A percentile compares a stretch with the other conserved stretches of the same genome.
These are phyloP conservation scores for Neodidymelliopsis sp. DNA, from an alignment of 2,329 filamentous ascomycete species.

Conservation along the genomic window DNA sequence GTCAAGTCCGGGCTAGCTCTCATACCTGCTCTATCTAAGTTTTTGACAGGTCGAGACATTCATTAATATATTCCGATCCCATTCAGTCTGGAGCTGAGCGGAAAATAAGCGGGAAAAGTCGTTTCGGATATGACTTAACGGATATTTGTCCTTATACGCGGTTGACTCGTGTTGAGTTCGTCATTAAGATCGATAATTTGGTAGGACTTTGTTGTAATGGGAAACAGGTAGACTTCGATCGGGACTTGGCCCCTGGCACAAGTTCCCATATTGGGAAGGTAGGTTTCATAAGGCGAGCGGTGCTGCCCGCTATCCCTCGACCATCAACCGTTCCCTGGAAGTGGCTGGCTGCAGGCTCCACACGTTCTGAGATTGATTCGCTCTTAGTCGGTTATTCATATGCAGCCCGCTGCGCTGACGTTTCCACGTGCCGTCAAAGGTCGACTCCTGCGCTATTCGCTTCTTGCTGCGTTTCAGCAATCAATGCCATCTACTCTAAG, in stretches of 20 bases:
- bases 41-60: too few relatives aligned
- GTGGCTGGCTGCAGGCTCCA: constrained; percentile 14
- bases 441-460: constrained; percentile 1
- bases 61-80: too few relatives aligned
- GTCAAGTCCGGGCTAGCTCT: too few relatives aligned
- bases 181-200: neutral
- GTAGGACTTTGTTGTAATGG: neutral
- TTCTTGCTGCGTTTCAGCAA: constrained; percentile 9
- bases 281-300: constrained; percentile 16
- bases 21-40: too few relatives aligned
- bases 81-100: too few relatives aligned
- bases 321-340: constrained; percentile 6
- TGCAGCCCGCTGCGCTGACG: constrained; percentile 3
- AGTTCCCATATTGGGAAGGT: constrained; percentile 18
- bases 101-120: constrained; percentile 4
- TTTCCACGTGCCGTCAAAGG: constrained; percentile 3
- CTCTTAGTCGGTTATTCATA: constrained; percentile 5
- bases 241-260: constrained; percentile 4
- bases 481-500: neutral
- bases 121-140: neutral
- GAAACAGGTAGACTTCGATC: constrained; percentile 6
- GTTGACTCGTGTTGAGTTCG: neutral
- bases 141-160: neutral
- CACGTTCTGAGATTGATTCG: constrained; percentile 9
- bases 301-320: constrained; percentile 7